Conservation (phyloP, 129 eudicot species). For the Lactuca saligna region DNA sequence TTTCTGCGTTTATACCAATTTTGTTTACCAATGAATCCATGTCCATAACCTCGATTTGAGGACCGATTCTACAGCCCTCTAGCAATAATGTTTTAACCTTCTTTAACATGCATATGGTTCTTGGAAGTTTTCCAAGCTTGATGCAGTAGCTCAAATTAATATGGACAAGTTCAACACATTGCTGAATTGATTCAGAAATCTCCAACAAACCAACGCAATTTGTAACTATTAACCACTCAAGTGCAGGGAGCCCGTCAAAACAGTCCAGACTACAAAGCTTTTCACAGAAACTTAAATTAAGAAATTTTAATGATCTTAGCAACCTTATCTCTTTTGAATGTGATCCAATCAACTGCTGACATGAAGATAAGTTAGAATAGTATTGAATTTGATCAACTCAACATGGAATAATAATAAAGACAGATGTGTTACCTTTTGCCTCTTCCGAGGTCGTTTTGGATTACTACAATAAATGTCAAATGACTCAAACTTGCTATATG, state of each 20-base stretch:
- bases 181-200: too few relatives aligned
- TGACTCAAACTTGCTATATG: not conserved
- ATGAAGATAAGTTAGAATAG: not conserved
- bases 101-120: too few relatives aligned
- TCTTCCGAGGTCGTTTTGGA: not conserved
- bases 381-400: not conserved
- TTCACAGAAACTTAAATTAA: constrained; percentile 1
- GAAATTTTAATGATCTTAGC: constrained; percentile 12
- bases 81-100: not conserved
- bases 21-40: too few relatives aligned
- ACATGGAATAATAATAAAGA: not conserved
- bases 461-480: constrained; percentile 12
- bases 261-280: not conserved
- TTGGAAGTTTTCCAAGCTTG: too few relatives aligned
- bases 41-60: too few relatives aligned
- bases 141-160: not conserved
- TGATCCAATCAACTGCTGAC: not conserved
- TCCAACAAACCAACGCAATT: too few relatives aligned
- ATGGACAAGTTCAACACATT: too few relatives aligned
- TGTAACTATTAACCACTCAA: not conserved
- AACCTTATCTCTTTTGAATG: not conserved
- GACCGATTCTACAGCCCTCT: constrained; percentile 18
- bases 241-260: not conserved
- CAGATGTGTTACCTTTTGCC: constrained; percentile 11
- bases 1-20: too few relatives aligned